These are phyloP conservation scores for Mycena maculata DNA, from an alignment of 768 basidiomycete species.

Conservation along the genomic window DNA sequence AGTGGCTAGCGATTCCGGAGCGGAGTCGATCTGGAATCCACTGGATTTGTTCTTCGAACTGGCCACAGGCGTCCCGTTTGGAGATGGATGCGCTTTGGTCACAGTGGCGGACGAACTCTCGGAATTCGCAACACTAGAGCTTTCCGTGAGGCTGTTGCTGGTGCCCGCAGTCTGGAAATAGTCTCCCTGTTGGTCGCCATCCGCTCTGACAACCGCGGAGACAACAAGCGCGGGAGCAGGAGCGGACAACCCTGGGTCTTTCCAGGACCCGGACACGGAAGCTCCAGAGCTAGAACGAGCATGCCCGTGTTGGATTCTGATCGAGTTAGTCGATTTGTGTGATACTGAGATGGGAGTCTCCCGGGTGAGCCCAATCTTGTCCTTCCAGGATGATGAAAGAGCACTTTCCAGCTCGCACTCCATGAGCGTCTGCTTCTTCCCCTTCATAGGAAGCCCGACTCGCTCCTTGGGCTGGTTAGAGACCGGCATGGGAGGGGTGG, in stretches of 20 bases:
- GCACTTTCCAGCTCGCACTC: conserved; percentile 48
- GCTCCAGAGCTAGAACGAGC: conserved; percentile 53
- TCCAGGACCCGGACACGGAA: conserved; percentile 56
- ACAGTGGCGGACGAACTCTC: conserved; percentile 56
- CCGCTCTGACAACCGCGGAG: conserved; percentile 59
- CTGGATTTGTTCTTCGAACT: conserved; percentile 32
- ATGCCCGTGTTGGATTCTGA: conserved; percentile 45
- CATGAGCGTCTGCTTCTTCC: conserved; percentile 45
- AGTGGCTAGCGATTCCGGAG: conserved; percentile 21
- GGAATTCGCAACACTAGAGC: conserved; percentile 38
- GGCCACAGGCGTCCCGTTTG: conserved; percentile 49
- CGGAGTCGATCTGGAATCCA: conserved; percentile 22
- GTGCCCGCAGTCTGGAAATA: conserved; percentile 49
- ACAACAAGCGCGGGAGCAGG: conserved; percentile 67
- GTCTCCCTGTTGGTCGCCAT: conserved; percentile 52
- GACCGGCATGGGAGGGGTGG: conserved; percentile 16
- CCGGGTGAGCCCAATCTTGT: conserved; percentile 51
- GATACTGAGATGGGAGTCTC: conserved; percentile 54
- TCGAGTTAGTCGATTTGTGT: conserved; percentile 48
- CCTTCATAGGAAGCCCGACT: conserved; percentile 49
- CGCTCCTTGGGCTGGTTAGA: conserved; percentile 37
- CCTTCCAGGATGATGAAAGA: conserved; percentile 54
- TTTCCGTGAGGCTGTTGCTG: conserved; percentile 36
- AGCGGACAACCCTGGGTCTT: conserved; percentile 63
- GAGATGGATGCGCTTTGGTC: conserved; percentile 55